Percentiles rank a stretch among this genome's conserved stretches.
These are phyloP conservation scores for Abrus pulchellus DNA, from an alignment of 306 rosid species.

Conservation along the genomic window DNA sequence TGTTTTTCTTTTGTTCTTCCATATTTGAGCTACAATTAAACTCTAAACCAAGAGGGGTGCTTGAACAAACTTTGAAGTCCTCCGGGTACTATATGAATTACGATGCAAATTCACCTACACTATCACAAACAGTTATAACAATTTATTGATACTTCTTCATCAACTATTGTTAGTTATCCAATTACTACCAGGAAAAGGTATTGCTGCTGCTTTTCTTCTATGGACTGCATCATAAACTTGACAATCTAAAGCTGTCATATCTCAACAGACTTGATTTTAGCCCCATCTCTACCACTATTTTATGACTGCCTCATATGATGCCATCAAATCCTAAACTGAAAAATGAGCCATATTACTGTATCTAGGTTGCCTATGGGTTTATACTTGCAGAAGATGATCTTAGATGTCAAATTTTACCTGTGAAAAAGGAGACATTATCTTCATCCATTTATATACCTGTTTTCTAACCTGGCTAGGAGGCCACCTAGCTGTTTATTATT, in stretches of 20 bases:
- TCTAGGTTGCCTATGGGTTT: neutral
- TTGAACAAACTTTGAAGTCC: neutral
- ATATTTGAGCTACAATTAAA: constrained; percentile 12
- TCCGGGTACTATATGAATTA: constrained; percentile 1
- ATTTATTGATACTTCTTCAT: neutral
- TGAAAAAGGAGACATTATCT: constrained; percentile 30
- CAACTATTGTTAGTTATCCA: neutral
- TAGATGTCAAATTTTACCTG: constrained; percentile 19
- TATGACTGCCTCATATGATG: neutral
- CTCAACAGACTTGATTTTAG: constrained; percentile 4
- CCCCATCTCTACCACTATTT: constrained; percentile 8
- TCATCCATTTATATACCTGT: constrained; percentile 2
- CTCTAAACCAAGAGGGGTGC: constrained; percentile 10
- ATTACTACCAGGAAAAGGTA: neutral
- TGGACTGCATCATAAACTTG: constrained; percentile 10
- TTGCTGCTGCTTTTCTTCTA: constrained; percentile 18
- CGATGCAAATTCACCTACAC: neutral
- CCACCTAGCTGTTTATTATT: constrained; percentile 20
- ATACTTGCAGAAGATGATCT: neutral
- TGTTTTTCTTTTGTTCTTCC: constrained; percentile 20
- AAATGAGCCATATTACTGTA: constrained; percentile 10
- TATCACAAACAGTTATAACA: neutral
- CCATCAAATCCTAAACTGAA: constrained; percentile 31
- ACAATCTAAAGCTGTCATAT: constrained; percentile 14
- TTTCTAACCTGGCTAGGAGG: constrained; percentile 6